A percentile compares a stretch with the other conserved stretches of the same genome.
phyloP scores from a whole-genome alignment of 305 asterid genomes.

The Fraxinus angustifolia region DNA sequence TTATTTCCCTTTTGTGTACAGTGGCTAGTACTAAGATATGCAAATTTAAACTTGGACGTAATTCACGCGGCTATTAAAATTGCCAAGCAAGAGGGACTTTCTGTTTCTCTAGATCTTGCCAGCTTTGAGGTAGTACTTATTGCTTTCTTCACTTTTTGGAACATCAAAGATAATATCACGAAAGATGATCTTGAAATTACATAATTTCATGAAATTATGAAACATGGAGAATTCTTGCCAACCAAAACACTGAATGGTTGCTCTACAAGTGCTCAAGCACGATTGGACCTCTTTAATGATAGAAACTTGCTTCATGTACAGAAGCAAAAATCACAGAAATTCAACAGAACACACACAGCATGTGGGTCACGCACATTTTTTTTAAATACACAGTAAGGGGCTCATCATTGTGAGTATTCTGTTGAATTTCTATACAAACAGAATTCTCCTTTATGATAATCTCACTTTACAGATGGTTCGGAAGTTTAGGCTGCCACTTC shows the following conservation, averaged over 20 bases:
- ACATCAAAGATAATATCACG: background rate
- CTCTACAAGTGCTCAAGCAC: background rate
- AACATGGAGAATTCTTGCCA: slow-evolving; percentile 4
- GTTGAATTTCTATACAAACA: too few relatives aligned
- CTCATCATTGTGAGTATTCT: too few relatives aligned
- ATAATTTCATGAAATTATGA: background rate
- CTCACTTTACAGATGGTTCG: slow-evolving; percentile 70
- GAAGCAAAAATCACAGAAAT: too few relatives aligned
- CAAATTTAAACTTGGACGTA: slow-evolving; percentile 62
- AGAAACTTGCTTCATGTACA: too few relatives aligned
- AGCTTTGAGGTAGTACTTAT: slow-evolving; percentile 81
- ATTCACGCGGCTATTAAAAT: slow-evolving; percentile 66
- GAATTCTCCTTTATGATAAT: background rate
- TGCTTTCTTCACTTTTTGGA: background rate
- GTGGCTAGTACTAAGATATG: slow-evolving; percentile 95
- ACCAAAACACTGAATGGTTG: slow-evolving; percentile 2
- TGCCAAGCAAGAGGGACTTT: slow-evolving; percentile 88
- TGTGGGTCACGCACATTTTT: too few relatives aligned
- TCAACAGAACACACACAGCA: too few relatives aligned
- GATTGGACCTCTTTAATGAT: background rate
- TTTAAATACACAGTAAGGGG: too few relatives aligned
- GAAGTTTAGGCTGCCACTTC: slow-evolving; percentile 67
- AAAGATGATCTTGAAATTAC: background rate
- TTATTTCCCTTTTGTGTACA: slow-evolving; percentile 32
- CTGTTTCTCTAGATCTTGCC: slow-evolving; percentile 82